Evolutionary conservation across 805 yeast species (phyloP), one percentile per base, ranked within the genome.

Genomic region (Debaryomyces prosopidis): DNA sequence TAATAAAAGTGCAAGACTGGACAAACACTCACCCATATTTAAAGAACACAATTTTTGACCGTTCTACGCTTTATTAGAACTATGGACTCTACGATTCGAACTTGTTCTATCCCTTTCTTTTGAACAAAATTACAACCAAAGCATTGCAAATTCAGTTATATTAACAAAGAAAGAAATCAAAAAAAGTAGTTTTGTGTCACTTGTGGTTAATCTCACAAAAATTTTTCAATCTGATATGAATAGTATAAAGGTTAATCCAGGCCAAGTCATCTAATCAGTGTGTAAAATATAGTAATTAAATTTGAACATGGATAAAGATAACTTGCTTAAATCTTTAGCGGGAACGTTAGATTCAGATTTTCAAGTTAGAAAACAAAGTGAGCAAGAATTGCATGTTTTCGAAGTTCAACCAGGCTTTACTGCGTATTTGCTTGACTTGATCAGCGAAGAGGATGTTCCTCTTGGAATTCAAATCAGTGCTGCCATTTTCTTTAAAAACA

Each of bases 331-430:
- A 39, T 73, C 81, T 30, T 70, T 81, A 47, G 72, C 77, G 28
- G 80, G 80, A 26, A 80, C 85, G 1, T 63, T 81, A 56, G 81
- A 80, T 50, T 74, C 82, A 32, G 70, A 76, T 50, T 69, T 73
- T 20, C 71, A 68, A 45, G 54, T 69, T 12, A 72, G 85, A 57
- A 78, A 78, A 55, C 71, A 72, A 28, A 79, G 84, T 14, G 87
- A 82, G 60, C 62, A 61, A 26, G 78, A 79, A 53, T 66, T 81
- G 47, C 66, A 65, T 31, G 73, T 69, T 34, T 77, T 68, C 49
- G 85, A 80, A 57, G 76, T 74, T 48, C 79, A 77, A 49, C 75
- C 79, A 1, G 86, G 86, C 3, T 81, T 81, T 60, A 77, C 85
- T 1, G 68, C 74, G 11, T 79, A 79, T 55, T 66, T 82, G 39